These are phyloP conservation scores for Russula brevipes DNA, from an alignment of 768 basidiomycete genomes.

Conservation along the genomic window DNA sequence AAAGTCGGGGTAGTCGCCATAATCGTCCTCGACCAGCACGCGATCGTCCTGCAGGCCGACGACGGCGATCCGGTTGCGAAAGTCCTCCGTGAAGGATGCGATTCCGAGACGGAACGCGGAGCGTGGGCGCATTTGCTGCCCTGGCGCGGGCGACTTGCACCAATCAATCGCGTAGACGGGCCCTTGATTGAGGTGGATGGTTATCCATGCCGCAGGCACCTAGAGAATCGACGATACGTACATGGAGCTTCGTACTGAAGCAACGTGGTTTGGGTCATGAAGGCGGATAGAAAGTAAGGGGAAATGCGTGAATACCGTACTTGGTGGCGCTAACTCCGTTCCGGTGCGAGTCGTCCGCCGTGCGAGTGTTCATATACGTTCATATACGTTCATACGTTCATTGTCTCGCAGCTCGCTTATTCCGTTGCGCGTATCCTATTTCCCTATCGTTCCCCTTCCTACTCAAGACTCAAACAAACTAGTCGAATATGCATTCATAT, in stretches of 20 bases:
- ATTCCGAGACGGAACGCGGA: slow-evolving; percentile 82
- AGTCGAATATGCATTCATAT: too few relatives aligned
- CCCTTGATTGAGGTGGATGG: slow-evolving; percentile 45
- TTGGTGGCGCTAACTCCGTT: background rate
- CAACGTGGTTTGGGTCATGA: slow-evolving; percentile 65
- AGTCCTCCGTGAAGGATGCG: slow-evolving; percentile 81
- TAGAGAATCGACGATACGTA: slow-evolving; percentile 37
- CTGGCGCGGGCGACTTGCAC: slow-evolving; percentile 76
- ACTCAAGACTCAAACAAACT: too few relatives aligned
- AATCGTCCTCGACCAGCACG: slow-evolving; percentile 82
- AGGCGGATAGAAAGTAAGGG: slow-evolving; percentile 5
- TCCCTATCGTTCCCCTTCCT: too few relatives aligned
- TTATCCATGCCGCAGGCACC: background rate
- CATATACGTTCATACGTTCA: too few relatives aligned
- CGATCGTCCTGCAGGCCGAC: slow-evolving; percentile 79
- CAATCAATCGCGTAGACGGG: slow-evolving; percentile 83
- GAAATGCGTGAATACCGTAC: background rate
- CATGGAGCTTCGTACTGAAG: slow-evolving; percentile 84
- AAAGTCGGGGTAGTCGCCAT: slow-evolving; percentile 80
- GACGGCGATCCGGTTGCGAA: slow-evolving; percentile 74
- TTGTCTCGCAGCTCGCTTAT: too few relatives aligned
- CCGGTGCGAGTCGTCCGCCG: background rate
- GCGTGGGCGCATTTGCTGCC: slow-evolving; percentile 65
- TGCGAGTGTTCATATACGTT: too few relatives aligned
- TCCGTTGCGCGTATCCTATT: too few relatives aligned